These are phyloP conservation scores for Diaporthe sp. DNA, from an alignment of 2,329 filamentous ascomycete species.

Conservation along the genomic window DNA sequence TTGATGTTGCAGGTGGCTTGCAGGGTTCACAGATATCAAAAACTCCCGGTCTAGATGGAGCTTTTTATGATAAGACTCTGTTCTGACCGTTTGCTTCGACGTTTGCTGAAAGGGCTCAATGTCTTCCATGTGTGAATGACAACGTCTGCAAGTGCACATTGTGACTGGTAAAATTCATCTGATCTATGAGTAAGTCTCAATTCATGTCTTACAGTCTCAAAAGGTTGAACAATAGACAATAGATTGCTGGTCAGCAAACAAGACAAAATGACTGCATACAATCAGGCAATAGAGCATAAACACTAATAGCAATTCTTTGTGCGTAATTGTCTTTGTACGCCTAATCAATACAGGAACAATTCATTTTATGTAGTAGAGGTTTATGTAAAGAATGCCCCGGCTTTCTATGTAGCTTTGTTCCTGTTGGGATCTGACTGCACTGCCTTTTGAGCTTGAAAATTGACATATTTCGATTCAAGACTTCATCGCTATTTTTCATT, in stretches of 20 bases:
- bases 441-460: not conserved
- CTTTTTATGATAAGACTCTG: not conserved
- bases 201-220: not conserved
- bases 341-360: not conserved
- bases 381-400: not conserved
- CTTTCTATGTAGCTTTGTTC: not conserved
- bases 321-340: not conserved
- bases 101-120: not conserved
- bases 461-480: not conserved
- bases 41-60: not conserved
- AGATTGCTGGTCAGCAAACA: not conserved
- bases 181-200: not conserved
- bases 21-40: not conserved
- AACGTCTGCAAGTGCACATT: not conserved
- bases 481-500: not conserved
- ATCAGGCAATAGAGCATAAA: not conserved
- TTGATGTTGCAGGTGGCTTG: not conserved
- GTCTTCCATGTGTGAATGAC: not conserved
- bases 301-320: not conserved
- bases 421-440: not conserved
- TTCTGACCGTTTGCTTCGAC: not conserved
- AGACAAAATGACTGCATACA: not conserved
- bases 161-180: not conserved
- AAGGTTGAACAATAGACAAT: not conserved
- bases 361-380: not conserved